Percentiles rank a stretch among this genome's conserved stretches.
phyloP scores from a whole-genome alignment of 2,329 filamentous ascomycete species.

The Fusarium armeniacum region DNA sequence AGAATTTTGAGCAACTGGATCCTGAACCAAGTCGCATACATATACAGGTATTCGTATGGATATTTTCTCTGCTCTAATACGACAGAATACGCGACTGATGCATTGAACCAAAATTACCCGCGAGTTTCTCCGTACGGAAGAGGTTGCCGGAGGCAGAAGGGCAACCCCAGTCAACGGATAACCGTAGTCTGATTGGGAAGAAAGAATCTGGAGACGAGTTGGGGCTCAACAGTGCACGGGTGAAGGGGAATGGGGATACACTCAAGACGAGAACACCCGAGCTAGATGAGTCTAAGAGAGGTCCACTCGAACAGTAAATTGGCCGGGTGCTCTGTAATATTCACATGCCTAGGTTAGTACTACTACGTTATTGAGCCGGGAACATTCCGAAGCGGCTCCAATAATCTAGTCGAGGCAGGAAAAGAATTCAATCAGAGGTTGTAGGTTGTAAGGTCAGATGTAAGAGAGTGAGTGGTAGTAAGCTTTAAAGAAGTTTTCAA shows the following conservation, averaged over 20 bases:
- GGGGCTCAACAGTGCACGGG: constrained; percentile 21
- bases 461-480: not conserved
- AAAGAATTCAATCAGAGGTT: not conserved
- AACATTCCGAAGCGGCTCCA: constrained; percentile 9
- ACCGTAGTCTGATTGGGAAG: constrained; percentile 24
- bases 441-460: not conserved
- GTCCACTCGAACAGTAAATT: constrained; percentile 21
- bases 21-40: not conserved
- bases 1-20: not conserved
- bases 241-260: constrained; percentile 8
- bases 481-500: not conserved
- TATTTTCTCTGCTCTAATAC: not conserved
- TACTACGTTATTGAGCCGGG: constrained; percentile 8
- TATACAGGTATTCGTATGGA: not conserved
- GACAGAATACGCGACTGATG: constrained; percentile 6
- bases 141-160: constrained; percentile 20
- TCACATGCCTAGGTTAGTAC: not conserved
- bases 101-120: constrained; percentile 2
- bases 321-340: not conserved
- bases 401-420: not conserved
- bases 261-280: not conserved
- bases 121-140: constrained; percentile 32
- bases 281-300: not conserved
- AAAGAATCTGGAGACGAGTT: constrained; percentile 23
- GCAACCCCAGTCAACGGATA: constrained; percentile 8